These are phyloP conservation scores for Malus hybrid DNA, from an alignment of 331 rosid species.

Conservation along the genomic window DNA sequence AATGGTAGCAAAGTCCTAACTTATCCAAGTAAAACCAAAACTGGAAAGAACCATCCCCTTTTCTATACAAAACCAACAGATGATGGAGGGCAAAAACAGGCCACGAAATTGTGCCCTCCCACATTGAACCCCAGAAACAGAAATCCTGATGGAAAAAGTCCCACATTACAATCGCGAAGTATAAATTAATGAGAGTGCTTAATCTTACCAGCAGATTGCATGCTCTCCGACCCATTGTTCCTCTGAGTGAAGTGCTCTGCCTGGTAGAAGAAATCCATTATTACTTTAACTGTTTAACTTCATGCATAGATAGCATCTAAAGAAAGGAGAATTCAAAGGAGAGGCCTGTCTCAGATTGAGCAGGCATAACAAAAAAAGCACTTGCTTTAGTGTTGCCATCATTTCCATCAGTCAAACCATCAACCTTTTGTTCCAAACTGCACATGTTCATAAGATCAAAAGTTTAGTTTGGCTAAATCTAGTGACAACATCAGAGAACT, in stretches of 20 bases:
- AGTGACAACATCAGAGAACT: not conserved
- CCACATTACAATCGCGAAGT: too few species aligned
- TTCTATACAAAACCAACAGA: not conserved
- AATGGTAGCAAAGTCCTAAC: too few species aligned
- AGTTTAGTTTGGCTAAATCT: not conserved
- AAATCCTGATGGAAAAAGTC: not conserved
- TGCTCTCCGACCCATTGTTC: conserved; percentile 7
- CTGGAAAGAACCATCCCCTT: not conserved
- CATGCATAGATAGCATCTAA: not conserved
- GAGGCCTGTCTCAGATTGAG: not conserved
- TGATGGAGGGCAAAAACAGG: not conserved
- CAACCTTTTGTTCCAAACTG: conserved; percentile 11
- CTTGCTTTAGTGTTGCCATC: conserved; percentile 10
- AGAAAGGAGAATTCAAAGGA: too few species aligned
- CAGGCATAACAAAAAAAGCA: not conserved
- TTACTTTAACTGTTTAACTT: not conserved
- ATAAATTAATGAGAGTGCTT: not conserved
- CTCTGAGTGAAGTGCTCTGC: conserved; percentile 5
- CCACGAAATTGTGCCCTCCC: not conserved
- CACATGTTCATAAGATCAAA: not conserved
- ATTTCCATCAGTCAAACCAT: conserved; percentile 7
- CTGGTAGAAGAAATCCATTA: conserved; percentile 1
- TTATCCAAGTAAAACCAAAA: too few species aligned
- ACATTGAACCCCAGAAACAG: not conserved
- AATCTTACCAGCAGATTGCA: conserved; percentile 15